phyloP scores from a whole-genome alignment of 768 basidiomycete species.

The Gymnopilus junonius region DNA sequence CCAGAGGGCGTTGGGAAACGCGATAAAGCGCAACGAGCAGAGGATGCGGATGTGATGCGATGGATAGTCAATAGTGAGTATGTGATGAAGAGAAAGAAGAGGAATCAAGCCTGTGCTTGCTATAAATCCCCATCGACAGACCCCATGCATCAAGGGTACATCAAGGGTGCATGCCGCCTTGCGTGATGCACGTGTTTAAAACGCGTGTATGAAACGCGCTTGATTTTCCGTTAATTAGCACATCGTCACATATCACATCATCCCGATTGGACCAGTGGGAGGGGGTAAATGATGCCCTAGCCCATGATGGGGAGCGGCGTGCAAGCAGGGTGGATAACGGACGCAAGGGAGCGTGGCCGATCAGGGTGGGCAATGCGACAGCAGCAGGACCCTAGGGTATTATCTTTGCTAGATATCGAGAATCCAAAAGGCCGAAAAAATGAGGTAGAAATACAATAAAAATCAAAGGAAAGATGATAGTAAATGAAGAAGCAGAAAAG shows the following conservation, averaged over 20 bases:
- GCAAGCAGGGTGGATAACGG: background rate
- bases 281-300: background rate
- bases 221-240: conserved; percentile 2
- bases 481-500: background rate
- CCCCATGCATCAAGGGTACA: conserved; percentile 13
- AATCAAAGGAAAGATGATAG: background rate
- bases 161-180: conserved; percentile 2
- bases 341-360: background rate
- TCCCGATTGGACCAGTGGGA: background rate
- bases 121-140: conserved; percentile 12
- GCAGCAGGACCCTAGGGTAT: background rate
- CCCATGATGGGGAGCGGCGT: background rate
- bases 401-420: background rate
- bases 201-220: conserved; percentile 6
- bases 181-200: conserved; percentile 17
- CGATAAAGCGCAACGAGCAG: conserved; percentile 2
- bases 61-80: conserved; percentile 4
- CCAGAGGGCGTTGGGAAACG: conserved; percentile 5
- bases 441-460: background rate
- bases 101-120: background rate
- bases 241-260: conserved; percentile 1
- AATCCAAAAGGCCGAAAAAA: background rate
- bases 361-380: background rate
- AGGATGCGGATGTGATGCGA: conserved; percentile 4
- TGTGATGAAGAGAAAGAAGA: background rate